Conservation (phyloP, 371 early-diverging fungal genomes). For the Haplosporangium sp. region DNA sequence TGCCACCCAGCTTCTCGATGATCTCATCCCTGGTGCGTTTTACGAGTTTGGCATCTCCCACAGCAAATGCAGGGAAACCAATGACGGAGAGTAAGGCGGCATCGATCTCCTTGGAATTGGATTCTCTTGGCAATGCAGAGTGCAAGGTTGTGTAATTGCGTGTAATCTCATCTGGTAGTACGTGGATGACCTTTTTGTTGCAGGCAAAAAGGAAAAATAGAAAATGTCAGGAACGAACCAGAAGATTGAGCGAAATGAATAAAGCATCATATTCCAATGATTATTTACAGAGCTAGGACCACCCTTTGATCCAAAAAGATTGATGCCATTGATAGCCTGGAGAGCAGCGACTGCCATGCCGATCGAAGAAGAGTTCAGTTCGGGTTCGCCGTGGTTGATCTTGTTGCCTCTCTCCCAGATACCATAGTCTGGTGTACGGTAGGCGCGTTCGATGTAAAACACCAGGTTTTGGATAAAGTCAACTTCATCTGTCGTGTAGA, state of each 20-base stretch:
- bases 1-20: conserved; percentile 84
- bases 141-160: conserved; percentile 85
- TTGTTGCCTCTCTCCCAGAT: conserved; percentile 95
- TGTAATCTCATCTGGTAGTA: conserved; percentile 88
- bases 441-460: conserved; percentile 86
- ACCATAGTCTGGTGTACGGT: conserved; percentile 87
- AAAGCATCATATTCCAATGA: neutral
- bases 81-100: conserved; percentile 88
- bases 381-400: conserved; percentile 88
- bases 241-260: neutral
- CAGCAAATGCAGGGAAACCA: conserved; percentile 92
- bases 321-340: conserved; percentile 88
- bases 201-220: neutral
- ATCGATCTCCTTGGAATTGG: conserved; percentile 91
- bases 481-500: conserved; percentile 90
- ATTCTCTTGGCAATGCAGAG: conserved; percentile 89
- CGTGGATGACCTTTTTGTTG: conserved; percentile 75
- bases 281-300: conserved; percentile 78
- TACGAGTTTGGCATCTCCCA: conserved; percentile 74
- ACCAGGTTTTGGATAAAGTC: conserved; percentile 92
- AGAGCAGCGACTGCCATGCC: conserved; percentile 93
- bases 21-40: conserved; percentile 79
- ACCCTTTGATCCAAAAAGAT: conserved; percentile 87
- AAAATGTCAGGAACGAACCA: neutral
- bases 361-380: conserved; percentile 88